Conservation (phyloP, 2,329 filamentous ascomycete species). For the Fusarium coffeatum region DNA sequence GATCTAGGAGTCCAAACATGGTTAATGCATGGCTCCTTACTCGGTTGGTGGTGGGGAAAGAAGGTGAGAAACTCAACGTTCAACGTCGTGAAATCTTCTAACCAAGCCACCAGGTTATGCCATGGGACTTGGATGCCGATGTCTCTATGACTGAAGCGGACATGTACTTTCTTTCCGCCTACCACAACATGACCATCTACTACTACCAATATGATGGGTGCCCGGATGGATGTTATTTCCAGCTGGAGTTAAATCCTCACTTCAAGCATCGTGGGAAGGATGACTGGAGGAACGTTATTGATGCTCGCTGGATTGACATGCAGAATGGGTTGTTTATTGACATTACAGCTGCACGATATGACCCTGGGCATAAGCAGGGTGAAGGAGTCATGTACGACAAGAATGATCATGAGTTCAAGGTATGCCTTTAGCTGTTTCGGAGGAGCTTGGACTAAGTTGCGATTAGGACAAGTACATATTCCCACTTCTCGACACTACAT, state of each 20-base stretch:
- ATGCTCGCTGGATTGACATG: slow-evolving; percentile 63
- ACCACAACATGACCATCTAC: slow-evolving; percentile 70
- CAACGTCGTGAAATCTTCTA: not conserved
- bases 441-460: not conserved
- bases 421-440: slow-evolving; percentile 40
- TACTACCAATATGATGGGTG: slow-evolving; percentile 56
- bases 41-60: slow-evolving; percentile 89
- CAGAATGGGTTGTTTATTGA: slow-evolving; percentile 62
- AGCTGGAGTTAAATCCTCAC: slow-evolving; percentile 63
- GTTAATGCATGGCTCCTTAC: slow-evolving; percentile 85
- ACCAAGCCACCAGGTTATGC: slow-evolving; percentile 65
- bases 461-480: slow-evolving; percentile 69
- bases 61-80: slow-evolving; percentile 49
- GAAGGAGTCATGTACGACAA: slow-evolving; percentile 63
- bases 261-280: slow-evolving; percentile 53
- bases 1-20: slow-evolving; percentile 79
- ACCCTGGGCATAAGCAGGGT: slow-evolving; percentile 56
- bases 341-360: slow-evolving; percentile 63
- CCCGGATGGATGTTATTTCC: slow-evolving; percentile 56
- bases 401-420: slow-evolving; percentile 62
- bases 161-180: slow-evolving; percentile 72
- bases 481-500: slow-evolving; percentile 74
- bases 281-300: slow-evolving; percentile 58
- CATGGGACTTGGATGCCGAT: slow-evolving; percentile 83
- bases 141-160: slow-evolving; percentile 77